Evolutionary conservation across 352 stramenopile genomes (phyloP).

Genomic region (Heterotrichella gracilis): DNA sequence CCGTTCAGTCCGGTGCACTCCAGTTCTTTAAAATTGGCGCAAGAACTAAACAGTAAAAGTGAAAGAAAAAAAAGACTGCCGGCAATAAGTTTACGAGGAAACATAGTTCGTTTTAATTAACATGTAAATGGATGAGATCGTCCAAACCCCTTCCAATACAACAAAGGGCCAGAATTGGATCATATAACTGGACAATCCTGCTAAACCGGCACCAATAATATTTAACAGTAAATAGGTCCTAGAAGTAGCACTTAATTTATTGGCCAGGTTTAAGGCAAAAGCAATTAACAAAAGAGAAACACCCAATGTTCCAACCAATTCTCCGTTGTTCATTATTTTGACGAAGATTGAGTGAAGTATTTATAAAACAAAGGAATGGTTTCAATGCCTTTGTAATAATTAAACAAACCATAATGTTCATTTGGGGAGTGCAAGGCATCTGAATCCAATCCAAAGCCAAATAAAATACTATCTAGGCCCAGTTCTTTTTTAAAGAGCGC

Average conservation of each 20-base stretch:
- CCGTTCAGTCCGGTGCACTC: not conserved
- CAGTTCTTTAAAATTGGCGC: not conserved
- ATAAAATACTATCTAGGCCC: not conserved
- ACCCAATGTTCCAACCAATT: not conserved
- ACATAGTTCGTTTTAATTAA: too few relatives aligned
- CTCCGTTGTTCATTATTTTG: not conserved
- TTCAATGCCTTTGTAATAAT: conserved; percentile 3
- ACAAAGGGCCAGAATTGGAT: not conserved
- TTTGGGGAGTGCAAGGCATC: not conserved
- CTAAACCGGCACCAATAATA: not conserved
- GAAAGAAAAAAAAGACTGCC: not conserved
- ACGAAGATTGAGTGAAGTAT: not conserved
- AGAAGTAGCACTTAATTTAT: not conserved
- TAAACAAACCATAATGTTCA: conserved; percentile 7
- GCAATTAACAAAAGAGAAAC: not conserved
- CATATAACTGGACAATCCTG: not conserved
- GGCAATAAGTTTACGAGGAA: too few relatives aligned
- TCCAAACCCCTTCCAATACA: not conserved
- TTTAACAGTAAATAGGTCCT: not conserved
- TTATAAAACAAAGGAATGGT: conserved; percentile 8
- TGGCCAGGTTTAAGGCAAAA: not conserved
- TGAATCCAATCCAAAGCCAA: not conserved
- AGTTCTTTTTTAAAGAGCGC: conserved; percentile 1
- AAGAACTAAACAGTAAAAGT: not conserved
- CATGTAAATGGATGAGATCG: not conserved